Evolutionary conservation across 345 rosid species (phyloP).

Genomic region (Salix exigua): DNA sequence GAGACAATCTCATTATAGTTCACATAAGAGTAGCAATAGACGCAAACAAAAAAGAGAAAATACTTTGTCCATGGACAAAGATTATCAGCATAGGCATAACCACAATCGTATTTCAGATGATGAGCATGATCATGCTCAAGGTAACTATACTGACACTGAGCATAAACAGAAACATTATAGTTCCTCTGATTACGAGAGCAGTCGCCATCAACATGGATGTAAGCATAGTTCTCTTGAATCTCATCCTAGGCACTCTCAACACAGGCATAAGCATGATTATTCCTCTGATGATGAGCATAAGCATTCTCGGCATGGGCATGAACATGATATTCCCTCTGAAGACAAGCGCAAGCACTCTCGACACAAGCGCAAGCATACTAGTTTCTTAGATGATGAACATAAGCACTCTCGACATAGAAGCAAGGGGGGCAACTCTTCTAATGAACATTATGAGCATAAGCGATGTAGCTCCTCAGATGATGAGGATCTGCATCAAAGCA

Average conservation of each 20-base stretch:
- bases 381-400: slow-evolving; percentile 28
- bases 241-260: slow-evolving; percentile 9
- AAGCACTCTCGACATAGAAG: slow-evolving; percentile 13
- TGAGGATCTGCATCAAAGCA: slow-evolving; percentile 19
- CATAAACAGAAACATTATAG: slow-evolving; percentile 23
- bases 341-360: neutral
- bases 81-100: slow-evolving; percentile 36
- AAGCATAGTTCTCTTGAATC: neutral
- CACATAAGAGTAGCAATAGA: slow-evolving; percentile 41
- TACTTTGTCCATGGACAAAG: slow-evolving; percentile 45
- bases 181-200: slow-evolving; percentile 42
- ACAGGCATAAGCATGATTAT: slow-evolving; percentile 23
- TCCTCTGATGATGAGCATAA: slow-evolving; percentile 35
- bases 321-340: neutral
- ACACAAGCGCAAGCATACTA: slow-evolving; percentile 21
- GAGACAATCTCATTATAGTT: slow-evolving; percentile 36
- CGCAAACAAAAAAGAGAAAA: slow-evolving; percentile 48
- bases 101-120: slow-evolving; percentile 31
- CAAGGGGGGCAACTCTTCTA: neutral
- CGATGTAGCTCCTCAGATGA: neutral
- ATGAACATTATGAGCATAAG: no score
- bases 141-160: neutral
- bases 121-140: slow-evolving; percentile 15
- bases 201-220: slow-evolving; percentile 13
- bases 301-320: slow-evolving; percentile 12